Conservation (phyloP, 2,329 filamentous ascomycete species). For the Huntiella savannae region DNA sequence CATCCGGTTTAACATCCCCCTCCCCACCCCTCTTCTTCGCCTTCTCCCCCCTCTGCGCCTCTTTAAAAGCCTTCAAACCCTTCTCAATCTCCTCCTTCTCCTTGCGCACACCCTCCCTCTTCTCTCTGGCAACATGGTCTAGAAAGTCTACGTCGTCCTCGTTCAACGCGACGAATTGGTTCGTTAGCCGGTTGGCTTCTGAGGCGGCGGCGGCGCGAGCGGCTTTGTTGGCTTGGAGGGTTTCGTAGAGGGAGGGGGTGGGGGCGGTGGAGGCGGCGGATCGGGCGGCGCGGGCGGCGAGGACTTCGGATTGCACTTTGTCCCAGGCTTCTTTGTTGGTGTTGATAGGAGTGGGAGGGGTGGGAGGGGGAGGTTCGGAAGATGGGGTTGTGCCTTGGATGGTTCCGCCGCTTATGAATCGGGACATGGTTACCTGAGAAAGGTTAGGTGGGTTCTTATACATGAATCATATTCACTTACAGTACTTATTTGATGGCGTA, state of each 20-base stretch:
- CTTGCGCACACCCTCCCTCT: slow-evolving; percentile 33
- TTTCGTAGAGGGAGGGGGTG: slow-evolving; percentile 51
- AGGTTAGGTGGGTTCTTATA: no score
- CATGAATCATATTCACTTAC: neutral
- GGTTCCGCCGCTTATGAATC: slow-evolving; percentile 36
- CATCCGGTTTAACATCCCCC: neutral
- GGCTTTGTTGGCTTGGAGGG: slow-evolving; percentile 58
- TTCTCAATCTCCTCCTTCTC: slow-evolving; percentile 36
- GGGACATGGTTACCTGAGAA: slow-evolving; percentile 23
- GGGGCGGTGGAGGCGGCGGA: slow-evolving; percentile 16
- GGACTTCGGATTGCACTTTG: slow-evolving; percentile 43
- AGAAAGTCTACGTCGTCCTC: slow-evolving; percentile 66
- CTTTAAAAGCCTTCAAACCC: slow-evolving; percentile 35
- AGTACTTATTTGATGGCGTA: neutral
- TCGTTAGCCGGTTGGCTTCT: slow-evolving; percentile 49
- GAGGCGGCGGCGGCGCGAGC: slow-evolving; percentile 71
- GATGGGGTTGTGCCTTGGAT: slow-evolving; percentile 20
- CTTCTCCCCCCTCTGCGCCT: slow-evolving; percentile 27
- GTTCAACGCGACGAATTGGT: slow-evolving; percentile 61
- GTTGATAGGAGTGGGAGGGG: slow-evolving; percentile 10
- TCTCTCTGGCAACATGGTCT: slow-evolving; percentile 33
- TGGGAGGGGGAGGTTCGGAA: slow-evolving; percentile 10
- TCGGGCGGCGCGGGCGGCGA: slow-evolving; percentile 35
- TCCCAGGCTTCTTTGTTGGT: slow-evolving; percentile 36
- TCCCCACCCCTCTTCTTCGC: slow-evolving; percentile 18